Conservation (phyloP, 176 grass and related monocot genomes). For the Triticum dicoccoides region DNA sequence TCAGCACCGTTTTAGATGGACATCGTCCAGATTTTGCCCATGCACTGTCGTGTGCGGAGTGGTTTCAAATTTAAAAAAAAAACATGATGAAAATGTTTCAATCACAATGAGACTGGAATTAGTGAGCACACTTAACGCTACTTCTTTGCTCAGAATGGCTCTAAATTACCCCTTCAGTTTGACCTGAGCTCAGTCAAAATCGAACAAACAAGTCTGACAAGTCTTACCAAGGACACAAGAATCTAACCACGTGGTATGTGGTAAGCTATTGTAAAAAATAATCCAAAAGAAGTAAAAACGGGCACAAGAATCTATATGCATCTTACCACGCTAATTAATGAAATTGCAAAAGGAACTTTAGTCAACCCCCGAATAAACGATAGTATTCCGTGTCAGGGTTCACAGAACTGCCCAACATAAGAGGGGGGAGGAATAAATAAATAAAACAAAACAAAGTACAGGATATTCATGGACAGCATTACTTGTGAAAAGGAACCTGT, state of each 20-base stretch:
- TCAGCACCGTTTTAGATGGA: too few species aligned
- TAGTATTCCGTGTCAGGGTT: neutral
- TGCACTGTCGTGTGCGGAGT: too few species aligned
- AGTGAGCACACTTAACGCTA: neutral
- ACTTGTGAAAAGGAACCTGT: neutral
- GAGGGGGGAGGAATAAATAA: too few species aligned
- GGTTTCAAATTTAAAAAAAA: too few species aligned
- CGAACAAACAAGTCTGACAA: neutral
- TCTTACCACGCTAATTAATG: neutral
- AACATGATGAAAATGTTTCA: neutral
- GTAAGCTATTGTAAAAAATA: too few species aligned
- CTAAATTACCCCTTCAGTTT: neutral
- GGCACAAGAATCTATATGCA: neutral
- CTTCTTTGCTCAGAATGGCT: neutral
- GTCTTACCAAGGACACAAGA: neutral
- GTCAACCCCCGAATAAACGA: neutral
- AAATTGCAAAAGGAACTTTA: neutral
- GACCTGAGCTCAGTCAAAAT: neutral
- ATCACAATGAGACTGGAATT: neutral
- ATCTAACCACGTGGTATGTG: too few species aligned
- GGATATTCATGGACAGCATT: neutral
- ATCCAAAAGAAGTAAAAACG: too few species aligned
- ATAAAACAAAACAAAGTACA: neutral
- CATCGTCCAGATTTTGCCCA: too few species aligned
- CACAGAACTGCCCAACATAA: neutral